Evolutionary conservation across 1,139 yeast species (phyloP), one percentile per base, ranked within the genome.

Genomic region (Trichomonascaceae sp.): DNA sequence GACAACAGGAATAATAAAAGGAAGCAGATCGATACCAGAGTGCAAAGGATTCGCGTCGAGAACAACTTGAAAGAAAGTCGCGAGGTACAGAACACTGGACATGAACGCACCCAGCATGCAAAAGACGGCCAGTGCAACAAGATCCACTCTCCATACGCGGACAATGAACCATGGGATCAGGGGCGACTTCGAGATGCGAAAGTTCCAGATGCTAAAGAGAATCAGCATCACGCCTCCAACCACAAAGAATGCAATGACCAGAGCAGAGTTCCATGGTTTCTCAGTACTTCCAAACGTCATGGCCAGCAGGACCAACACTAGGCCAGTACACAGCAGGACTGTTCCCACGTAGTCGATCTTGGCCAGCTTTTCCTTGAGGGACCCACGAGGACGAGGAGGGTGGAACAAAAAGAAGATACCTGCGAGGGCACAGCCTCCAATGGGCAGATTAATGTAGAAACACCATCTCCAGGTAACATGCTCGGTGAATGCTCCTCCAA

Each of bases 391-490:
- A 29, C 44, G 57, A 11, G 76, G 77, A 13, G 84, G 50, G 25
- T 67, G 61, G 54, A 73, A 75, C n/a, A 68, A 62, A 30, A 62
- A 46, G 5, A 60, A 38, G 32, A 78, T 60, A 15, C 68, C 48
- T 0, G 56, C 50, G 13, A 67, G 54, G 1, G 79, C 75, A 3
- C 66, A 41, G 0, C 78, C 84, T 13, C 81, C 80, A 32, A 76
- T 57, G 4, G 87, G 84, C 38, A 79, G 54, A 50, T 77, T 78
- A 45, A 79, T 65, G 52, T 73, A 79, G 52, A 78, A 79, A 45
- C 82, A 74, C 87, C 87, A 77, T 51, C 89, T 64, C 89, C 89
- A 79, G 13, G 73, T 60, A 2, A 71, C 74, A 34, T 69, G 62
- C 6, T 71, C 50, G 2, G 80, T 65, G 44, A 76, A 69, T 1